These are phyloP conservation scores for Boletus huronensis DNA, from an alignment of 768 basidiomycete species.

Conservation along the genomic window DNA sequence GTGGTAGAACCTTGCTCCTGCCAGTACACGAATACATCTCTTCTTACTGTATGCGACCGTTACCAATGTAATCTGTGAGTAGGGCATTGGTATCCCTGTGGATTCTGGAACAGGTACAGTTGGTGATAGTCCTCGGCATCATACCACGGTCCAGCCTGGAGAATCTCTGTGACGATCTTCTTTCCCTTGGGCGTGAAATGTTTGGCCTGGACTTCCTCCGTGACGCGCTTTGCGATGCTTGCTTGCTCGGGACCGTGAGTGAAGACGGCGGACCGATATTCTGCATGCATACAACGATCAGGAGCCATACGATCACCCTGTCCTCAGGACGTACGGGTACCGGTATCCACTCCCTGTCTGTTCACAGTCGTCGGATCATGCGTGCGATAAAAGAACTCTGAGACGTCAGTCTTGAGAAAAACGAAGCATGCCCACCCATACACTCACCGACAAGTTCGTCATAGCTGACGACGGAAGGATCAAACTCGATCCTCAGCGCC, in stretches of 20 bases:
- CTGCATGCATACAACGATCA: slow-evolving; percentile 34
- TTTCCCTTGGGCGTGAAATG: slow-evolving; percentile 70
- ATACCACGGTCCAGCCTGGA: slow-evolving; percentile 72
- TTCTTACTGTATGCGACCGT: neutral
- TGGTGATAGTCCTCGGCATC: slow-evolving; percentile 84
- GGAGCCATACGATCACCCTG: neutral
- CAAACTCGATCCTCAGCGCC: slow-evolving; percentile 81
- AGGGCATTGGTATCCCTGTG: slow-evolving; percentile 87
- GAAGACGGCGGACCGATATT: slow-evolving; percentile 95
- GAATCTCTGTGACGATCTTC: slow-evolving; percentile 78
- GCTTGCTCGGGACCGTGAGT: slow-evolving; percentile 70
- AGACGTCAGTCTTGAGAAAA: neutral
- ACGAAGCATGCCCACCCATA: neutral
- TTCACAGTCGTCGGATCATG: slow-evolving; percentile 89
- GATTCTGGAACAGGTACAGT: slow-evolving; percentile 75
- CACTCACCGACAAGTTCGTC: slow-evolving; percentile 78
- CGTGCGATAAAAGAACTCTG: slow-evolving; percentile 92
- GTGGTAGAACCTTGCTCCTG: slow-evolving; percentile 6
- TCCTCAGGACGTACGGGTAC: slow-evolving; percentile 58
- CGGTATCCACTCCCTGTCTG: slow-evolving; percentile 71
- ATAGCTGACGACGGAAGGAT: slow-evolving; percentile 72
- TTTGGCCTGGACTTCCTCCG: slow-evolving; percentile 77
- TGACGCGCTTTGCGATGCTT: slow-evolving; percentile 69
- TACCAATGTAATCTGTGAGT: slow-evolving; percentile 85
- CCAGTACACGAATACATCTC: neutral